Evolutionary conservation across 2,329 filamentous ascomycete genomes (phyloP).

Genomic region (Geoglossum cookeanum): DNA sequence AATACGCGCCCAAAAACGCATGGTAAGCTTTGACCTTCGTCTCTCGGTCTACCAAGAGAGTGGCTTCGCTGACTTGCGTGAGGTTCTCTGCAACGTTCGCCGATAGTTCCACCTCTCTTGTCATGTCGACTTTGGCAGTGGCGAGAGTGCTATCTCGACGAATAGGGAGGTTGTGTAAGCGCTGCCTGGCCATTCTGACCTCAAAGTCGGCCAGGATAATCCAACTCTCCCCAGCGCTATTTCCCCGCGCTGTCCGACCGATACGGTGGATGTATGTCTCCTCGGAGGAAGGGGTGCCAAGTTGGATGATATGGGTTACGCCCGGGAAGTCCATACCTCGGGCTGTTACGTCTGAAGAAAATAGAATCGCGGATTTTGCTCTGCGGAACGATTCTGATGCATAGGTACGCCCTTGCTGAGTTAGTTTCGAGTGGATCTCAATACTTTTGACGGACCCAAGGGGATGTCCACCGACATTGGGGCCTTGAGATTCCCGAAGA

Average conservation of each 20-base stretch:
- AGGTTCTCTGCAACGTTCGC: conserved; percentile 26
- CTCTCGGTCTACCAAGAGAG: conserved; percentile 22
- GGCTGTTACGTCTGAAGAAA: conserved; percentile 32
- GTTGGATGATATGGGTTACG: conserved; percentile 31
- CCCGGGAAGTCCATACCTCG: conserved; percentile 34
- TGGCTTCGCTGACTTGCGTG: conserved; percentile 23
- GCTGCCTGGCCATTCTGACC: conserved; percentile 25
- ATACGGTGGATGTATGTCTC: conserved; percentile 33
- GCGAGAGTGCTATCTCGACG: conserved; percentile 33
- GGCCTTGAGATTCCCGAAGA: conserved; percentile 21
- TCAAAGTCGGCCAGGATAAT: conserved; percentile 42
- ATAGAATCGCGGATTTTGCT: conserved; percentile 33
- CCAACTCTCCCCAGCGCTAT: conserved; percentile 53
- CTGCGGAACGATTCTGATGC: conserved; percentile 54
- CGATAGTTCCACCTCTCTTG: conserved; percentile 21
- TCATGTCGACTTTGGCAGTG: conserved; percentile 28
- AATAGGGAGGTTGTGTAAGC: conserved; percentile 42
- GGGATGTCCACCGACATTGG: conserved; percentile 14
- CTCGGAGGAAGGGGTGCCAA: conserved; percentile 25
- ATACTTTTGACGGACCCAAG: conserved; percentile 21
- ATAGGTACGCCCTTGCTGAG: conserved; percentile 47
- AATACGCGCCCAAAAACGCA: conserved; percentile 35
- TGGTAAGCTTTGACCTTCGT: conserved; percentile 33
- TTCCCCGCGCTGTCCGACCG: conserved; percentile 40
- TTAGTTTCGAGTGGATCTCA: conserved; percentile 58